Evolutionary conservation across 148 eudicot genomes (phyloP).

Genomic region (Amaranthus cruentus): DNA sequence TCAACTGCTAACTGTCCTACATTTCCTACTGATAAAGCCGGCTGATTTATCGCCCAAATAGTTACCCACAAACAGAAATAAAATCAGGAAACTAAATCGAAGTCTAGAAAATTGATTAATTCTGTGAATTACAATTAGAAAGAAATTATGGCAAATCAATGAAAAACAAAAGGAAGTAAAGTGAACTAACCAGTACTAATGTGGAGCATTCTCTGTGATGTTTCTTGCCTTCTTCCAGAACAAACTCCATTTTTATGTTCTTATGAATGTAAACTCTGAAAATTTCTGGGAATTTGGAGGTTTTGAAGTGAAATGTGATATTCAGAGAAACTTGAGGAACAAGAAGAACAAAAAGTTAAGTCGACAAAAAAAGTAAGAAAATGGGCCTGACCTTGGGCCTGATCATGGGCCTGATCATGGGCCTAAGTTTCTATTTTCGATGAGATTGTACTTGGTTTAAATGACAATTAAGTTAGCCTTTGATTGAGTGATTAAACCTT

Average conservation of each 20-base stretch:
- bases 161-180: not conserved
- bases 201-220: constrained; percentile 44
- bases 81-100: not conserved
- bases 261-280: too few species aligned
- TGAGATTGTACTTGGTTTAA: too few species aligned
- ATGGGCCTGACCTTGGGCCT: too few species aligned
- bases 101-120: not conserved
- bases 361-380: too few species aligned
- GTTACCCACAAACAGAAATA: not conserved
- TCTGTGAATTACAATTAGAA: not conserved
- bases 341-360: too few species aligned
- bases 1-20: constrained; percentile 94
- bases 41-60: constrained; percentile 36
- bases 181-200: constrained; percentile 51
- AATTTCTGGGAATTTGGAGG: not conserved
- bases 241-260: constrained; percentile 49
- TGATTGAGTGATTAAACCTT: too few species aligned
- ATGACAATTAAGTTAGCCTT: too few species aligned
- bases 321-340: not conserved
- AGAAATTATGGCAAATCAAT: not conserved
- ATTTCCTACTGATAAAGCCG: constrained; percentile 89
- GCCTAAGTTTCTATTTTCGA: too few species aligned
- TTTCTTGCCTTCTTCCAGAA: constrained; percentile 55
- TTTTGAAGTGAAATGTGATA: not conserved
- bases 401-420: too few species aligned